Conservation (phyloP, 2,329 filamentous ascomycete species). For the Fusarium succisae region DNA sequence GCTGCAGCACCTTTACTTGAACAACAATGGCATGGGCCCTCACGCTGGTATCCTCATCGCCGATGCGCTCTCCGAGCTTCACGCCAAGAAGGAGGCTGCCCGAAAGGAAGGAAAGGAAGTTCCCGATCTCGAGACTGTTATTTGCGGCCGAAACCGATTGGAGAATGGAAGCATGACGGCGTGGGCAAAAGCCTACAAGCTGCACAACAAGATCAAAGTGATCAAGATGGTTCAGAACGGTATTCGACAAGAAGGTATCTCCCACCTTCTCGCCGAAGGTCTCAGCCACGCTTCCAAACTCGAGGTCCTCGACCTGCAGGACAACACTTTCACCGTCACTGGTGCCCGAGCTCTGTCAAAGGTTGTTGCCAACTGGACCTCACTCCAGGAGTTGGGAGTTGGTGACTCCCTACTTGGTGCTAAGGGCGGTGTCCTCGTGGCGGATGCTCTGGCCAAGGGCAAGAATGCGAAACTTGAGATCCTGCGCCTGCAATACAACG, state of each 20-base stretch:
- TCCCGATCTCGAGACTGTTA: conserved; percentile 90
- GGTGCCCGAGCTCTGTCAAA: conserved; percentile 82
- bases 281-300: conserved; percentile 75
- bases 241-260: conserved; percentile 93
- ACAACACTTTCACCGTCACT: conserved; percentile 91
- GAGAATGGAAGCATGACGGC: conserved; percentile 97
- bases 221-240: conserved; percentile 99
- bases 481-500: conserved; percentile 90
- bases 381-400: conserved; percentile 84
- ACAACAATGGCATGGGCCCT: conserved; percentile 97
- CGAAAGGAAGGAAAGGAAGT: conserved; percentile 76
- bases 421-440: conserved; percentile 79
- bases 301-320: conserved; percentile 87
- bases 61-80: conserved; percentile 83
- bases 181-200: conserved; percentile 88
- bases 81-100: conserved; percentile 83
- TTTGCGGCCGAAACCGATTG: conserved; percentile 94
- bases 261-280: conserved; percentile 80
- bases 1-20: conserved; percentile 92
- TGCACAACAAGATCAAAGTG: conserved; percentile 82
- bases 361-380: conserved; percentile 77
- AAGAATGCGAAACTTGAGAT: conserved; percentile 82
- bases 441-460: conserved; percentile 76
- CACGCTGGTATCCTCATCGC: conserved; percentile 90
- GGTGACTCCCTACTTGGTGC: conserved; percentile 86